Evolutionary conservation across 352 stramenopile species (phyloP), one percentile per base, ranked within the genome.

Genomic region (Achlya hypogyna): DNA sequence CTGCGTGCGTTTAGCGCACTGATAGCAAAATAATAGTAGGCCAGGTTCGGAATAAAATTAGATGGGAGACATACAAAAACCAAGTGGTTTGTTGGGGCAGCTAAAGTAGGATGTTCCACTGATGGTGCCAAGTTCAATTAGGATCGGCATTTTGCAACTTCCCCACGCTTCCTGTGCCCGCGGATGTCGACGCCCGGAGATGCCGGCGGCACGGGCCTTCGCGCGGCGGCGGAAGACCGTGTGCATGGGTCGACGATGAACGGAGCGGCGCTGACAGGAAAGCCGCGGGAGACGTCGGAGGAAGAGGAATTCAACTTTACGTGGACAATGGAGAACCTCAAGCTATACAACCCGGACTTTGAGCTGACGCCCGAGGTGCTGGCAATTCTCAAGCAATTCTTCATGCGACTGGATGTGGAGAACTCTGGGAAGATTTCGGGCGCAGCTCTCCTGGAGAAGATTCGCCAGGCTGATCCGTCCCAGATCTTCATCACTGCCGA

Each of bases 261-360:
- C 42, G 42, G 42, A 18, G n/a, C n/a, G n/a, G n/a, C n/a, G n/a
- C n/a, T n/a, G n/a, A n/a, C 18, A 49, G 42, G 42, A 49, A 49
- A 20, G 18, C 18, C 22, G 22, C 18, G 22, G 42, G 42, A 49
- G 49, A 56, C 49, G 25, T 56, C 49, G 10, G 31, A 56, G 42
- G 59, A 66, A 34, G 29, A 66, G 29, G 59, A 66, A 1, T 66
- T 52, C 28, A 56, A 22, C 22, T 53, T 66, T 31, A 53, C 59
- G 35, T 65, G 63, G 52, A 69, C 81, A 51, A 75, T 91, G 34
- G 75, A 84, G 56, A 83, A 83, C 65, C 75, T 91, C 51, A 72
- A 81, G 51, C 64, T 77, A 73, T 93, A 91, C 78, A 93, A 93
- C 65, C 85, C 85, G 29, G 78, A 91, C 70, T 93, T 93, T 54